A percentile compares a stretch with the other conserved stretches of the same genome.
Evolutionary conservation across 768 basidiomycete species (phyloP).

Genomic region (Amanita inopinata): DNA sequence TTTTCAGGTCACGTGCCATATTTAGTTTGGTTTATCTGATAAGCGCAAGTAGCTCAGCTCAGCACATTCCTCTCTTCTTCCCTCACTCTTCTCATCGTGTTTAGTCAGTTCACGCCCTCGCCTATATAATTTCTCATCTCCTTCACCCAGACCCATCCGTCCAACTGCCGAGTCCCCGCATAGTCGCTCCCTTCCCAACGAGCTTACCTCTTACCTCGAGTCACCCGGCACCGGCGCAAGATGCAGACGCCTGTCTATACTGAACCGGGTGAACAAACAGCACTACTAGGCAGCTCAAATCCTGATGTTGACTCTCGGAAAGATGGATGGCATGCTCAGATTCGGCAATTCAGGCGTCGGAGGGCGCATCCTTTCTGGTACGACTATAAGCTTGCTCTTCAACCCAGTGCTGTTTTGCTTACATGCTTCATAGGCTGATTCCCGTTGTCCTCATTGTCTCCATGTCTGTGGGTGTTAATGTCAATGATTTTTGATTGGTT

Average conservation of each 20-base stretch:
- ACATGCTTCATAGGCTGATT: slow-evolving; percentile 42
- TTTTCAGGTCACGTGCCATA: background rate
- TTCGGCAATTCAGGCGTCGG: slow-evolving; percentile 17
- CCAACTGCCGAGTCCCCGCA: no score
- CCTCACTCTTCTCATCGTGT: no score
- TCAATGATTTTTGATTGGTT: background rate
- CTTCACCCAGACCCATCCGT: no score
- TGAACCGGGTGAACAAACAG: background rate
- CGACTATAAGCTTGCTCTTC: no score
- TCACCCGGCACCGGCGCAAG: no score
- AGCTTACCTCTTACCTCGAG: no score
- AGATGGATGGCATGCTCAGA: background rate
- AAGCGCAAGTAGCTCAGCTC: background rate
- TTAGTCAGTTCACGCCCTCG: no score
- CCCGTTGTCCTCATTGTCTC: slow-evolving; percentile 60
- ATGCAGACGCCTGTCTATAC: background rate
- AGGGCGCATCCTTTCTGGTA: slow-evolving; percentile 38
- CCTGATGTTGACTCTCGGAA: background rate
- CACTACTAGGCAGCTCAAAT: background rate
- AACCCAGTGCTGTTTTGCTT: no score
- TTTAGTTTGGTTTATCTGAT: slow-evolving; percentile 7
- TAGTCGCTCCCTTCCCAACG: no score
- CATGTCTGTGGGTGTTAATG: slow-evolving; percentile 43
- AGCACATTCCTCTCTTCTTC: background rate
- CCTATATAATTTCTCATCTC: no score